A percentile compares a stretch with the other conserved stretches of the same genome.
Evolutionary conservation across 345 rosid species (phyloP).

Genomic region (Zanthoxylum bungeanum): DNA sequence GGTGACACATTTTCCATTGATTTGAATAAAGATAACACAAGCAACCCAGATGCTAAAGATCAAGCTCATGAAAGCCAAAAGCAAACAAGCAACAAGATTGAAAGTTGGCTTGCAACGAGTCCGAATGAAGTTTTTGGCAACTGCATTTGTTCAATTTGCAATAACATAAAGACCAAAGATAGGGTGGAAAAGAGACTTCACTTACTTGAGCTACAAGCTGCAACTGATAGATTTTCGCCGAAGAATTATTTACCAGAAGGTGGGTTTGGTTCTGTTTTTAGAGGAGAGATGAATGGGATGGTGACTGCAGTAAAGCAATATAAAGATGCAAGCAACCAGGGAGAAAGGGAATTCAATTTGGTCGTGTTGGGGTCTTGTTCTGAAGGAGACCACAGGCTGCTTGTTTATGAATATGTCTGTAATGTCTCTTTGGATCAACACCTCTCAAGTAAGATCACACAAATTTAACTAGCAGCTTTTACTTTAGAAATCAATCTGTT

Average conservation of each 20-base stretch:
- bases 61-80: not conserved
- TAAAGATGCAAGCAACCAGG: slow-evolving; percentile 49
- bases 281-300: slow-evolving; percentile 44
- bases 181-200: slow-evolving; percentile 53
- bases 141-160: slow-evolving; percentile 46
- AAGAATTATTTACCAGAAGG: slow-evolving; percentile 58
- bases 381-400: slow-evolving; percentile 49
- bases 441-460: slow-evolving; percentile 39
- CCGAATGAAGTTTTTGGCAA: slow-evolving; percentile 29
- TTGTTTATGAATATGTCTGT: slow-evolving; percentile 66
- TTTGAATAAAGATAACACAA: not conserved
- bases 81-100: not conserved
- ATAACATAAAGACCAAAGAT: slow-evolving; percentile 51
- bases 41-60: slow-evolving; percentile 27
- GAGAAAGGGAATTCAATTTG: slow-evolving; percentile 68
- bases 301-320: slow-evolving; percentile 62
- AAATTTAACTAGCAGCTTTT: too few relatives aligned
- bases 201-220: slow-evolving; percentile 47
- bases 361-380: too few relatives aligned
- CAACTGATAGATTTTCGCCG: slow-evolving; percentile 46
- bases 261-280: slow-evolving; percentile 60
- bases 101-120: slow-evolving; percentile 27
- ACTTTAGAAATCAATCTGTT: too few relatives aligned
- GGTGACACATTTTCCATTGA: slow-evolving; percentile 1
- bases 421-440: slow-evolving; percentile 60